Percentiles rank a stretch among this genome's conserved stretches.
These are phyloP conservation scores for Phialophora chinensis DNA, from an alignment of 2,329 filamentous ascomycete genomes.

Conservation along the genomic window DNA sequence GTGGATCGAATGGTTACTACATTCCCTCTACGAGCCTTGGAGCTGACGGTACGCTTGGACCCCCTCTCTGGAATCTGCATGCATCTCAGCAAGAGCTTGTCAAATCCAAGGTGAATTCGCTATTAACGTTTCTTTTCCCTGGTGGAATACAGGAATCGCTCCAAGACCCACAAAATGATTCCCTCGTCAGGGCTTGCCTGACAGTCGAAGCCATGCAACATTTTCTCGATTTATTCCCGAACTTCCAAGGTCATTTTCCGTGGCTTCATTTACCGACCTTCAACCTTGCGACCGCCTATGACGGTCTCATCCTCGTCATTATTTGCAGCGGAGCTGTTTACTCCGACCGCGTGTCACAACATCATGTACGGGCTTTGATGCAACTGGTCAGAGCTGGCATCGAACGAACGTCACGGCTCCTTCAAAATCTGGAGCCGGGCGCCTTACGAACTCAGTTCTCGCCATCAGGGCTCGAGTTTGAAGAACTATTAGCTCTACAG, in stretches of 20 bases:
- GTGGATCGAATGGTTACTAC: slow-evolving; percentile 55
- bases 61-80: slow-evolving; percentile 53
- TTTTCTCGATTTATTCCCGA: slow-evolving; percentile 73
- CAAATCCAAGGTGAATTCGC: slow-evolving; percentile 52
- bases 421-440: slow-evolving; percentile 35
- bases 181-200: slow-evolving; percentile 59
- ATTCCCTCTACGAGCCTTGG: slow-evolving; percentile 54
- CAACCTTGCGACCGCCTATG: slow-evolving; percentile 68
- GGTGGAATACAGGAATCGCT: slow-evolving; percentile 63
- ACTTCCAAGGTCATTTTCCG: slow-evolving; percentile 76
- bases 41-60: slow-evolving; percentile 54
- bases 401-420: slow-evolving; percentile 40
- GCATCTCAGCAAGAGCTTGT: slow-evolving; percentile 59
- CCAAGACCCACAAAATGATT: slow-evolving; percentile 61
- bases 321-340: slow-evolving; percentile 78
- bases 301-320: slow-evolving; percentile 71
- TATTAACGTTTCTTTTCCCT: slow-evolving; percentile 63
- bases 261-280: slow-evolving; percentile 75
- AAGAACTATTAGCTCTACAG: slow-evolving; percentile 69
- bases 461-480: slow-evolving; percentile 48
- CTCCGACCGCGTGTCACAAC: slow-evolving; percentile 65
- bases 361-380: slow-evolving; percentile 71
- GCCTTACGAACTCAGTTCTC: slow-evolving; percentile 50
- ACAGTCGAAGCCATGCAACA: slow-evolving; percentile 72
- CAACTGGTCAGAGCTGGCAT: slow-evolving; percentile 61